Conservation (phyloP, 257 asterid genomes). For the Eustoma russellianum region DNA sequence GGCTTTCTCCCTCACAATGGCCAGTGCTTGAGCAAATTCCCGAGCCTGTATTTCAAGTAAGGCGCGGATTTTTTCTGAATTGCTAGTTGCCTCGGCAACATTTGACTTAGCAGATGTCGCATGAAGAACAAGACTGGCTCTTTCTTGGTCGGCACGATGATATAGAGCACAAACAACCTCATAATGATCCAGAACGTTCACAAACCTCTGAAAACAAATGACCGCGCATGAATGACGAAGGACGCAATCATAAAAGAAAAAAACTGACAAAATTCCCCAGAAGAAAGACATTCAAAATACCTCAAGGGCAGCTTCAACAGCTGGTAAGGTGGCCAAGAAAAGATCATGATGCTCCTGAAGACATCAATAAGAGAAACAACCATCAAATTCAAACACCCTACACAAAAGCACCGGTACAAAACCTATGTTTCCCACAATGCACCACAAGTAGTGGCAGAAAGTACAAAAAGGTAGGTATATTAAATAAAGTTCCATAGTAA, state of each 20-base stretch:
- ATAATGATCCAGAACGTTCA: constrained; percentile 56
- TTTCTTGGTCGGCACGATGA: constrained; percentile 77
- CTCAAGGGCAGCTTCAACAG: constrained; percentile 80
- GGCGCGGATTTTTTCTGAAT: constrained; percentile 59
- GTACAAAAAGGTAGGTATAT: not conserved
- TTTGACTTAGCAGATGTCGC: constrained; percentile 73
- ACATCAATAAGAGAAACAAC: constrained; percentile 16
- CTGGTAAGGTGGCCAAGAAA: constrained; percentile 69
- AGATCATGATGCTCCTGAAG: constrained; percentile 94
- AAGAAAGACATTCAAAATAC: constrained; percentile 37
- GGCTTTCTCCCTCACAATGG: constrained; percentile 65
- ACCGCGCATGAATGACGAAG: constrained; percentile 12
- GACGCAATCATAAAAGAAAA: constrained; percentile 6
- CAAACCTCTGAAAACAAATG: constrained; percentile 54
- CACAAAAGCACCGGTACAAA: not conserved
- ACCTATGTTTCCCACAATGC: not conserved
- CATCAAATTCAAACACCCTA: not conserved
- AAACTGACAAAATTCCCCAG: not conserved
- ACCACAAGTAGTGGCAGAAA: not conserved
- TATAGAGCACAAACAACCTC: constrained; percentile 69
- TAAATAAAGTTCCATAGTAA: too few species aligned
- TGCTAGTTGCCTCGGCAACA: constrained; percentile 67
- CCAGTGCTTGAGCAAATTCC: constrained; percentile 78
- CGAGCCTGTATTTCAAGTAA: constrained; percentile 64
- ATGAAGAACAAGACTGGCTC: constrained; percentile 57